phyloP scores from a whole-genome alignment of 169 alveolate genomes.

The Plasmodium cynomolgi region DNA sequence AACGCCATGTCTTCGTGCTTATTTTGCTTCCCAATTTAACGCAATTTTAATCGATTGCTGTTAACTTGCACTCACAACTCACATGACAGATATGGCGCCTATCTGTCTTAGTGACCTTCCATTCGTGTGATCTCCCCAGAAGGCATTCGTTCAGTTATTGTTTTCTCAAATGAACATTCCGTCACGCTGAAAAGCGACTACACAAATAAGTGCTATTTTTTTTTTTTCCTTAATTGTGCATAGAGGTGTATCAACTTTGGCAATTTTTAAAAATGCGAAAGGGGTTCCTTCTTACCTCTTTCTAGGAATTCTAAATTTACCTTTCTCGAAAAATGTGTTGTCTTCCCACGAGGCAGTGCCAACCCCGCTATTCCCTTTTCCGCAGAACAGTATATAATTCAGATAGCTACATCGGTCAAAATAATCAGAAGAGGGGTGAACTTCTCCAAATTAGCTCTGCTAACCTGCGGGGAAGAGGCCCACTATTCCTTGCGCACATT shows the following conservation, averaged over 20 bases:
- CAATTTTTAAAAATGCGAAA: neutral
- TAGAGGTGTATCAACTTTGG: neutral
- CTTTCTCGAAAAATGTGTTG: neutral
- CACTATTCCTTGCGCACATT: neutral
- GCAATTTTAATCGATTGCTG: neutral
- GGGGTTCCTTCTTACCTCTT: neutral
- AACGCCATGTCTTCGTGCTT: slow-evolving; percentile 15
- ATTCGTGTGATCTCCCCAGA: neutral
- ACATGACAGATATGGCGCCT: neutral
- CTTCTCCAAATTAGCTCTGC: neutral
- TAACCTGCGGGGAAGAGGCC: neutral
- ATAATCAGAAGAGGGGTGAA: neutral
- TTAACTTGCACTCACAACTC: neutral
- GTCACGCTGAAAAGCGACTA: neutral
- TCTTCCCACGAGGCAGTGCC: neutral
- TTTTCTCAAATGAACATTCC: neutral
- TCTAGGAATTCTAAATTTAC: neutral
- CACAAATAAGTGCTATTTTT: neutral
- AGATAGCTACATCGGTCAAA: neutral
- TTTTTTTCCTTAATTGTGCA: neutral
- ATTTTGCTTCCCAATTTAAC: neutral
- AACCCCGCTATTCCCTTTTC: neutral
- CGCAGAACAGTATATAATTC: neutral
- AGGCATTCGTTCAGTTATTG: neutral
- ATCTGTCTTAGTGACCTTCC: neutral